Base-by-base conservation (phyloP, 805 yeast genomes). In the Ogataea parapolymorpha region DNA sequence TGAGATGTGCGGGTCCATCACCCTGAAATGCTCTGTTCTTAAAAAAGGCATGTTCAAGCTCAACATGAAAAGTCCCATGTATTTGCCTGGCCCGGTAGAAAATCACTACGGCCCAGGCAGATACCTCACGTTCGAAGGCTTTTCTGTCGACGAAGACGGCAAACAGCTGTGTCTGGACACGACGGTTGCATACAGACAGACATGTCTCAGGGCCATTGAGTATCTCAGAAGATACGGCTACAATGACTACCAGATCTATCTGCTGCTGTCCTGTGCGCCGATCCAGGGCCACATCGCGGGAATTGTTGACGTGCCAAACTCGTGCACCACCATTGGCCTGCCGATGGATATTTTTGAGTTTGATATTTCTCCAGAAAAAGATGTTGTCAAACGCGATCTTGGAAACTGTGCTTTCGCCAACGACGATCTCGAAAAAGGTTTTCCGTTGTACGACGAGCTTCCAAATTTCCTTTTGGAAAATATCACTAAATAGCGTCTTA, bases 341-440 rank as follows among this genome's bases (percentile, higher is more conserved):
- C 79, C 79, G 5, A 69, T 71, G 67, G 78, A 73, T 45, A 72
- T 72, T 26, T 73, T 73, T 52, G 74, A 72, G 29, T 73, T 73
- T 49, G 77, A 73, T 45, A 63, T 70, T 10, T 48, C 69, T 7
- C 75, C 75, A 16, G 69, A 62, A 35, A 62, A 60, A 3, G 53
- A 49, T 5, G 56, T 50, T 8, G 46, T 23, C 11, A 57, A 54
- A 25, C 41, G 39, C 23, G 70, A 66, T 28, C 51, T 61, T 55
- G 71, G 67, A 3, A 62, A 54, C 35, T 71, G 75, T 53, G 74
- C 75, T 2, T 64, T 70, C 41, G 53, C 57, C 9, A 9, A 13
- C 6, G 55, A 51, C 39, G 55, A 51, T 24, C 42, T 51, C 7
- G 48, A 34, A 6, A 37, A 36, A 13, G 55, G 55, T 4, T 51